These are phyloP conservation scores for Cenchrus purpureus DNA, from an alignment of 176 grass and related monocot genomes.

Conservation along the genomic window DNA sequence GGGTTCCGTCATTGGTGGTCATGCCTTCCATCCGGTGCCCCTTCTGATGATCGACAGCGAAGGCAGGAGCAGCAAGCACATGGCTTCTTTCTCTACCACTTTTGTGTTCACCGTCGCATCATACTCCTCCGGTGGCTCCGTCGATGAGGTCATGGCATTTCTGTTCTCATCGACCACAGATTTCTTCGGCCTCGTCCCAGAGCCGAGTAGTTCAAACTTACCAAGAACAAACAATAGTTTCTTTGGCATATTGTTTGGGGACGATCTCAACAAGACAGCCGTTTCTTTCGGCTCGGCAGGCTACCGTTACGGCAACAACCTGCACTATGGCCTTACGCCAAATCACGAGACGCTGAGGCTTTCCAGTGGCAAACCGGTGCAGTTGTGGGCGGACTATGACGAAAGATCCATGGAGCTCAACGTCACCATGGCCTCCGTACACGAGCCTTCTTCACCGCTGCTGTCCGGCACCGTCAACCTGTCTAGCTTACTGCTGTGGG, in stretches of 20 bases:
- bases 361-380: conserved; percentile 27
- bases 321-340: too few species aligned
- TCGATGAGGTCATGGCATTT: conserved; percentile 29
- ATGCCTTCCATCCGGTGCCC: conserved; percentile 26
- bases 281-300: too few species aligned
- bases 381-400: too few species aligned
- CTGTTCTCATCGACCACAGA: conserved; percentile 17
- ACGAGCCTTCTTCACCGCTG: too few species aligned
- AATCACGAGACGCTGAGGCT: conserved; percentile 9
- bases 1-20: background rate
- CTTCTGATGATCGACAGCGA: background rate
- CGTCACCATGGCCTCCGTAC: too few species aligned
- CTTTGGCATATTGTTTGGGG: conserved; percentile 32
- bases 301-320: too few species aligned
- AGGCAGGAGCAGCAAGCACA: too few species aligned
- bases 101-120: conserved; percentile 45
- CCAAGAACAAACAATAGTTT: too few species aligned
- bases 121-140: background rate
- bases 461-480: too few species aligned
- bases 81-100: conserved; percentile 33
- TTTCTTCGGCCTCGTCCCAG: background rate
- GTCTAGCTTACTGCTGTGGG: too few species aligned
- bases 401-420: too few species aligned
- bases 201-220: too few species aligned
- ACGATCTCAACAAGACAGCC: background rate